These are phyloP conservation scores for Calonectria pteridis DNA, from an alignment of 2,329 filamentous ascomycete species.

Conservation along the genomic window DNA sequence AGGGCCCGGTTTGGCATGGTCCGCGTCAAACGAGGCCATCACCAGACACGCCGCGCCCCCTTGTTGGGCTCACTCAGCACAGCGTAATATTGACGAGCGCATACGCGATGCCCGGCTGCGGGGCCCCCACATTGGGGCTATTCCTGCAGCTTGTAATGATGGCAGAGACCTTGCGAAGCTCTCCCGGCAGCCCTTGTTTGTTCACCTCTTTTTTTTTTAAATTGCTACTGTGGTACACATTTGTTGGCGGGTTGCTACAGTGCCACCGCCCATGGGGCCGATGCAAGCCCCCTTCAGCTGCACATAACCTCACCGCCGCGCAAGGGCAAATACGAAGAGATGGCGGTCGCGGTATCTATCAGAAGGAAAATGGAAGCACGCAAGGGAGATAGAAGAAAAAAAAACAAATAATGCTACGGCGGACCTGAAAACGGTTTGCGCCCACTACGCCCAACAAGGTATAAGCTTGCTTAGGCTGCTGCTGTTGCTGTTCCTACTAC, in stretches of 20 bases:
- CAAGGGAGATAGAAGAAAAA: neutral
- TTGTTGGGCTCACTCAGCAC: constrained; percentile 4
- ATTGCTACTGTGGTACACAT: neutral
- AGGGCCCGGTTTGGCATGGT: neutral
- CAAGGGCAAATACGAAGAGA: neutral
- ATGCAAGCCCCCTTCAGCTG: neutral
- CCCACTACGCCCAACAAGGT: constrained; percentile 8
- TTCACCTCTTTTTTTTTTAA: neutral
- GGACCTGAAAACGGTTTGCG: constrained; percentile 5
- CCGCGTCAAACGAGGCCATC: constrained; percentile 5
- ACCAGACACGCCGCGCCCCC: neutral
- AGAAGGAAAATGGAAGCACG: neutral
- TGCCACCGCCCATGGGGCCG: neutral
- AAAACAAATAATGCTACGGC: neutral
- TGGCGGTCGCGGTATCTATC: neutral
- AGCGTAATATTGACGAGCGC: neutral
- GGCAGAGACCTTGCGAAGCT: neutral
- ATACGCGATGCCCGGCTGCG: neutral
- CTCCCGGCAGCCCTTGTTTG: neutral
- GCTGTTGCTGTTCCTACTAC: neutral
- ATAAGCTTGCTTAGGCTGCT: neutral
- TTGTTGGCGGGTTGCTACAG: neutral
- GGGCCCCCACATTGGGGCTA: constrained; percentile 3
- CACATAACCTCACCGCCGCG: neutral
- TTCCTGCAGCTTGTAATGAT: constrained; percentile 2